These are phyloP conservation scores for Paraurostyla sp. DNA, from an alignment of 73 alveolate species.

Conservation along the genomic window DNA sequence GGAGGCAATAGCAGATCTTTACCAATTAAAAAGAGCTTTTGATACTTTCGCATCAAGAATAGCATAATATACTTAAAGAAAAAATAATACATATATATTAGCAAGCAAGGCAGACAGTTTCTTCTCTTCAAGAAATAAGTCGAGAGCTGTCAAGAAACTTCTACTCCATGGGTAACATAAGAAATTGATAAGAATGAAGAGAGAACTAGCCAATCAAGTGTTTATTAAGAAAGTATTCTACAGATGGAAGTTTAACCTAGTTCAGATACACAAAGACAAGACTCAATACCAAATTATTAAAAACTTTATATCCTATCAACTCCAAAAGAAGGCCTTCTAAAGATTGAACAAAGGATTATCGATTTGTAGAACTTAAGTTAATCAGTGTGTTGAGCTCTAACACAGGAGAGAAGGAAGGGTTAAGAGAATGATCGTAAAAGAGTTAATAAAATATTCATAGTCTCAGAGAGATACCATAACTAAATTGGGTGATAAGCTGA, in stretches of 20 bases:
- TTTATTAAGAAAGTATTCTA: neutral
- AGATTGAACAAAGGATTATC: neutral
- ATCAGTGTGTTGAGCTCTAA: no score
- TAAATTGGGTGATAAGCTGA: neutral
- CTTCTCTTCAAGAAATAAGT: neutral
- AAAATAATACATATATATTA: neutral
- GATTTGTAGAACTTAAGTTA: no score
- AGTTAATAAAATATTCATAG: neutral
- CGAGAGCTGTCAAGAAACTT: neutral
- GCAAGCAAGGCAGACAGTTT: neutral
- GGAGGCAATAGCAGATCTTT: neutral
- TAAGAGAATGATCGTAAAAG: neutral
- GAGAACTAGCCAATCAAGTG: neutral
- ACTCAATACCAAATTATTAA: neutral
- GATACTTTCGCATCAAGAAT: neutral
- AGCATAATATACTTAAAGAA: neutral
- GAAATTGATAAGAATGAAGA: constrained; percentile 2
- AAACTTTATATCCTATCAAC: neutral
- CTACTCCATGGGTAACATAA: neutral
- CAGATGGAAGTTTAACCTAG: neutral
- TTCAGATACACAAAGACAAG: neutral
- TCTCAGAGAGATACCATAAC: neutral
- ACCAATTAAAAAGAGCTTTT: neutral
- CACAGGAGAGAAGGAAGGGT: no score
- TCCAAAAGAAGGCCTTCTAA: neutral